Percentiles rank a stretch among this genome's conserved stretches.
Evolutionary conservation across 169 alveolate genomes (phyloP).

Genomic region (Eimeria falciformis): DNA sequence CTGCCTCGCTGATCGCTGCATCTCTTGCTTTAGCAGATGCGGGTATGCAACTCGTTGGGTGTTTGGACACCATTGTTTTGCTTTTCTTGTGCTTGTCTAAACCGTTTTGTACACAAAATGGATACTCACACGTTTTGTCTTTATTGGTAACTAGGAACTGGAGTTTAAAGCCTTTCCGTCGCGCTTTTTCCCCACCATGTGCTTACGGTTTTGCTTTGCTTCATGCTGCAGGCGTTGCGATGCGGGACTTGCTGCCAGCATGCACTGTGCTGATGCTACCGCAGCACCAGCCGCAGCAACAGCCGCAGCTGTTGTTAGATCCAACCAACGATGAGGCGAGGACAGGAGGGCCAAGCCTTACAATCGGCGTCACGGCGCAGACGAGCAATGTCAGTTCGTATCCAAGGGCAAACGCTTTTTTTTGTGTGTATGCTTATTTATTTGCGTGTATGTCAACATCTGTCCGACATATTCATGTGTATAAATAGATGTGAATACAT

Average conservation of each 20-base stretch:
- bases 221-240: conserved; percentile 8
- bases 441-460: too few relatives aligned
- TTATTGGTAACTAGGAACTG: too few relatives aligned
- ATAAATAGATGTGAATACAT: too few relatives aligned
- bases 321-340: conserved; percentile 19
- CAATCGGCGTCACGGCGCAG: neutral
- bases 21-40: conserved; percentile 22
- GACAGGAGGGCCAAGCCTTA: conserved; percentile 8
- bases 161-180: too few relatives aligned
- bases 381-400: neutral
- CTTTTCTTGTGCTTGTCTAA: too few relatives aligned
- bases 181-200: too few relatives aligned
- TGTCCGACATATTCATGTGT: too few relatives aligned
- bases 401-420: neutral
- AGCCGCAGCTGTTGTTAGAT: neutral
- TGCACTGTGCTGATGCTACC: conserved; percentile 27
- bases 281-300: conserved; percentile 25
- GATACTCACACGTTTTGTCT: too few relatives aligned
- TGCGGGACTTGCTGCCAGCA: conserved; percentile 16
- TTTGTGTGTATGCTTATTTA: neutral
- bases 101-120: too few relatives aligned
- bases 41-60: neutral
- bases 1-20: conserved; percentile 10
- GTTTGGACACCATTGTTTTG: neutral
- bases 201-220: neutral